These are phyloP conservation scores for Coffea humblotiana DNA, from an alignment of 305 asterid genomes.

Conservation along the genomic window DNA sequence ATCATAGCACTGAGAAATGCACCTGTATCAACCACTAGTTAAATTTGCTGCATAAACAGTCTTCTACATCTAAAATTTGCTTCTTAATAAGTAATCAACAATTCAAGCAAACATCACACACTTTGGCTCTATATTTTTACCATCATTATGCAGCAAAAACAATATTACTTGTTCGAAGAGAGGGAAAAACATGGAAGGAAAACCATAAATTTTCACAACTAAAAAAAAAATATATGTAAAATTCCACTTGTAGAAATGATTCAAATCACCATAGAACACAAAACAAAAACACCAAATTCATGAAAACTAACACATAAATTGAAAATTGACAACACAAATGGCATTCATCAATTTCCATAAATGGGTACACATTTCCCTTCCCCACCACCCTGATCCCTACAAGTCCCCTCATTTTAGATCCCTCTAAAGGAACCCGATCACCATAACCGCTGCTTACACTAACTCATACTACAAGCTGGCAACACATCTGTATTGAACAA, in stretches of 20 bases:
- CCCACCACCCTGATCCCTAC: no score
- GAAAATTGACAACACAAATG: neutral
- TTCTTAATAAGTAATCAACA: neutral
- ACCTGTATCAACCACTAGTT: neutral
- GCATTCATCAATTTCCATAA: neutral
- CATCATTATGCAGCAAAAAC: neutral
- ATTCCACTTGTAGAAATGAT: neutral
- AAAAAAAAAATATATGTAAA: neutral
- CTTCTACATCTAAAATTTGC: neutral
- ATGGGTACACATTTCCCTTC: neutral
- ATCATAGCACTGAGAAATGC: neutral
- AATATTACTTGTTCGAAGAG: neutral
- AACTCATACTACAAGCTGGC: no score
- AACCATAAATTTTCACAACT: neutral
- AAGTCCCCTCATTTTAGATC: conserved; percentile 1
- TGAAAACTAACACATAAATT: neutral
- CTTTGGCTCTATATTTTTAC: neutral
- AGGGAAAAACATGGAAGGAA: neutral
- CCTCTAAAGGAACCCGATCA: neutral
- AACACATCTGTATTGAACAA: no score
- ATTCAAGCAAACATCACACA: neutral
- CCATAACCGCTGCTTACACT: no score
- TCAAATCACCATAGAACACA: neutral
- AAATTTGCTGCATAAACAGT: neutral
- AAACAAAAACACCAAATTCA: neutral